phyloP scores from a whole-genome alignment of 2,329 filamentous ascomycete genomes.

The Plectosphaerella cucumerina region DNA sequence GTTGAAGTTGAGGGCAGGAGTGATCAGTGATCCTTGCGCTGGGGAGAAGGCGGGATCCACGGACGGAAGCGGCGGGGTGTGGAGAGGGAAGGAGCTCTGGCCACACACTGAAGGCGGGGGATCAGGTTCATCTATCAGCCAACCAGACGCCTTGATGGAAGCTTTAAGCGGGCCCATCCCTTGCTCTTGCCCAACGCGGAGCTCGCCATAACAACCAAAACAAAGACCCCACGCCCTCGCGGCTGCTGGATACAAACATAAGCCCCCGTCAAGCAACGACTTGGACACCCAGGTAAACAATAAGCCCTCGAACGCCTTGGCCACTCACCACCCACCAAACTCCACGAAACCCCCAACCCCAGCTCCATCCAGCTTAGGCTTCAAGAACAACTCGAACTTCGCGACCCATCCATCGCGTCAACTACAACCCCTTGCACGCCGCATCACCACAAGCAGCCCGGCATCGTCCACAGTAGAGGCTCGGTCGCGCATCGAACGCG shows the following conservation, averaged over 20 bases:
- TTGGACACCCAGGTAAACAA: neutral
- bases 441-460: neutral
- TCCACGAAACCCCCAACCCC: constrained; percentile 6
- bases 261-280: neutral
- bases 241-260: too few relatives aligned
- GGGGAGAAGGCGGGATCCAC: too few relatives aligned
- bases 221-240: constrained; percentile 5
- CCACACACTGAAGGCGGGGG: neutral
- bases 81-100: neutral
- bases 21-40: too few relatives aligned
- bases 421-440: constrained; percentile 1
- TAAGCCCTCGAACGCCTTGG: constrained; percentile 3
- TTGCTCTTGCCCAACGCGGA: constrained; percentile 2
- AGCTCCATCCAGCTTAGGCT: constrained; percentile 1
- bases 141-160: too few relatives aligned
- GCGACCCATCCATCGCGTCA: neutral
- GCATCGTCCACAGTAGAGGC: neutral
- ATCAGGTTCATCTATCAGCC: constrained; percentile 10
- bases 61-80: constrained; percentile 1
- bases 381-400: constrained; percentile 3
- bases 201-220: constrained; percentile 9
- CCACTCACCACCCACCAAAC: constrained; percentile 6
- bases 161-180: neutral
- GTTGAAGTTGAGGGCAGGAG: too few relatives aligned
- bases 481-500: constrained; percentile 7